Conservation (phyloP, 176 grass and related monocot genomes). For the Eleusine coracana region DNA sequence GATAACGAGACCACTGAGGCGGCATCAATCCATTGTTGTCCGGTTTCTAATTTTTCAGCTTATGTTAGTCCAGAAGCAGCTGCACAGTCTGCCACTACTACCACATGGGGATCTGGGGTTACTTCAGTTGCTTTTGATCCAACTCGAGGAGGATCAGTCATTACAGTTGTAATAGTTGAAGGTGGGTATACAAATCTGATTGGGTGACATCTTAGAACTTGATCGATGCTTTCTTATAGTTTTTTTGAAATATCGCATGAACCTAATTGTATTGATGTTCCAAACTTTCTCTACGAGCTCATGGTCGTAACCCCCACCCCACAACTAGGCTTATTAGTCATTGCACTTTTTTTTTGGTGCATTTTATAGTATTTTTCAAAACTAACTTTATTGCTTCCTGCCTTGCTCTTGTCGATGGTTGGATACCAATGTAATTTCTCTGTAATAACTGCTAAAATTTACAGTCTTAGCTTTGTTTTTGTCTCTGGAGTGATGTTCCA, state of each 20-base stretch:
- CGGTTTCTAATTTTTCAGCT: constrained; percentile 98
- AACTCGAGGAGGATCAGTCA: constrained; percentile 86
- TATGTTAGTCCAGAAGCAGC: constrained; percentile 98
- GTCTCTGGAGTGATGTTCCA: background rate
- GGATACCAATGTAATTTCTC: constrained; percentile 23
- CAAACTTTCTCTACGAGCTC: constrained; percentile 5
- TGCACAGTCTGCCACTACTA: constrained; percentile 93
- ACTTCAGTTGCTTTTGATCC: constrained; percentile 99
- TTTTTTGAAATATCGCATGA: constrained; percentile 19
- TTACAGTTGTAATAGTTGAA: constrained; percentile 98
- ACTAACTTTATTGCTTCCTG: background rate
- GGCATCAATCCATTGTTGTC: constrained; percentile 95
- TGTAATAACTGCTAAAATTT: background rate
- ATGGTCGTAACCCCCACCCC: background rate
- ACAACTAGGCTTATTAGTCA: background rate
- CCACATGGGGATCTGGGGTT: constrained; percentile 97
- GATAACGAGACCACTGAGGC: constrained; percentile 69
- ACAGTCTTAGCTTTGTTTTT: constrained; percentile 7
- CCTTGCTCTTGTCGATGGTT: constrained; percentile 4
- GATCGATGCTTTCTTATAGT: background rate
- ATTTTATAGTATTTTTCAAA: constrained; percentile 2
- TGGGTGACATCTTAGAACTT: constrained; percentile 21
- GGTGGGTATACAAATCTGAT: constrained; percentile 49
- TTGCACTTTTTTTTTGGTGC: background rate
- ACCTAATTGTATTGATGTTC: constrained; percentile 3